phyloP scores from a whole-genome alignment of 495 filamentous ascomycete species.

The Cairneyella variabilis region DNA sequence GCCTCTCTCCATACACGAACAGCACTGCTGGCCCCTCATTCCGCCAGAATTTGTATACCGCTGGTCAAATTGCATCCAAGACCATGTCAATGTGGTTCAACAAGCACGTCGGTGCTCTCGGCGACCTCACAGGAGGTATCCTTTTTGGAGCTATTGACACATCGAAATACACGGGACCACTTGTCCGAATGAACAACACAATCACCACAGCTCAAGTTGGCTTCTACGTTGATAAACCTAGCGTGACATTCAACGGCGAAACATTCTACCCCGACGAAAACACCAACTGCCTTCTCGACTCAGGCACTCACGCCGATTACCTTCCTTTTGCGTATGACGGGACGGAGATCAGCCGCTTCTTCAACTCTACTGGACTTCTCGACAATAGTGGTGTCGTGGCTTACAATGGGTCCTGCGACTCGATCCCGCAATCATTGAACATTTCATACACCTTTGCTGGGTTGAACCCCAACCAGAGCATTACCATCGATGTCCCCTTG shows the following conservation, averaged over 20 bases:
- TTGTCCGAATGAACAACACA: not conserved
- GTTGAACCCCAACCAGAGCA: not conserved
- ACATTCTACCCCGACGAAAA: not conserved
- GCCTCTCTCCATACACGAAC: not conserved
- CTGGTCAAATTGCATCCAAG: not conserved
- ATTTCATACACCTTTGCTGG: slow-evolving; percentile 4
- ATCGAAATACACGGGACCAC: not conserved
- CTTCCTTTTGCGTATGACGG: not conserved
- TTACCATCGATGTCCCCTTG: slow-evolving; percentile 6
- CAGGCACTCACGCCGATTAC: slow-evolving; percentile 3
- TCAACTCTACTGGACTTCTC: not conserved
- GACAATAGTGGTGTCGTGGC: not conserved
- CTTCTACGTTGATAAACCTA: slow-evolving; percentile 1
- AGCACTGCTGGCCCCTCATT: slow-evolving; percentile 1
- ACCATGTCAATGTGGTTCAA: slow-evolving; percentile 8
- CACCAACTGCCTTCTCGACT: slow-evolving; percentile 4
- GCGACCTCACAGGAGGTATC: not conserved
- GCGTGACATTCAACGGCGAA: not conserved
- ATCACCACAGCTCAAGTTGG: not conserved
- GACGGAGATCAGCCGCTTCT: not conserved
- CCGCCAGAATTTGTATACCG: slow-evolving; percentile 1
- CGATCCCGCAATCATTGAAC: not conserved
- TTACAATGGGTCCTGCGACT: slow-evolving; percentile 2
- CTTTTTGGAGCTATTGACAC: slow-evolving; percentile 5
- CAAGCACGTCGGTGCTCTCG: not conserved